A percentile compares a stretch with the other conserved stretches of the same genome.
Conservation (phyloP, 192 early-diverging fungal genomes). For the Martensiomyces pterosporus region DNA sequence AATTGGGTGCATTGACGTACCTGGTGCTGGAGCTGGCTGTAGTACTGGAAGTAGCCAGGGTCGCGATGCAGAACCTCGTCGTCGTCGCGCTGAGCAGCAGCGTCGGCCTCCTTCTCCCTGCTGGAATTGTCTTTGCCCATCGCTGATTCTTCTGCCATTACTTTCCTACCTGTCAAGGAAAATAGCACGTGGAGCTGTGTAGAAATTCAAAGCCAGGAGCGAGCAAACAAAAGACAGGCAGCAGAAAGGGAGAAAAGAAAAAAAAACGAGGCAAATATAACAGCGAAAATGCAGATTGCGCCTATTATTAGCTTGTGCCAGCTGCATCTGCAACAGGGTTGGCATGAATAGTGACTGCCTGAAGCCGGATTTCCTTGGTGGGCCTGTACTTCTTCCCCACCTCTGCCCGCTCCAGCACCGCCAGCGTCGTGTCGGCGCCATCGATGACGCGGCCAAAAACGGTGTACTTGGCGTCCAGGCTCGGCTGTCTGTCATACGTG, state of each 20-base stretch:
- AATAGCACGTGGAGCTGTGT: too few species aligned
- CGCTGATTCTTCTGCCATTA: conserved; percentile 2
- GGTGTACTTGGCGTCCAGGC: conserved; percentile 88
- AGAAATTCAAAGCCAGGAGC: background rate
- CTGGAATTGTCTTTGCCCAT: background rate
- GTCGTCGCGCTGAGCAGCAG: conserved; percentile 28
- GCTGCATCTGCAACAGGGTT: conserved; percentile 83
- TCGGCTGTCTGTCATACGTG: conserved; percentile 79
- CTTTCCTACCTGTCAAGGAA: conserved; percentile 2
- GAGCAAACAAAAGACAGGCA: background rate
- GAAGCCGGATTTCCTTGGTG: conserved; percentile 70
- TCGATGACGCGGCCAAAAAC: conserved; percentile 72
- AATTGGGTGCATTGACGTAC: conserved; percentile 12
- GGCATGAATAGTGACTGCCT: conserved; percentile 81
- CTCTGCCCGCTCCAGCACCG: conserved; percentile 80
- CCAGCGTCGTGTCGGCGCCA: conserved; percentile 75
- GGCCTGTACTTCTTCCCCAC: conserved; percentile 82
- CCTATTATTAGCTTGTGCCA: too few species aligned
- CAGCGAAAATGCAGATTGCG: conserved; percentile 7
- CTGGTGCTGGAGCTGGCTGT: conserved; percentile 50
- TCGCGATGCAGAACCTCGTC: conserved; percentile 44
- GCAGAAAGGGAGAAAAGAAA: background rate
- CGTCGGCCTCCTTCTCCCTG: conserved; percentile 3
- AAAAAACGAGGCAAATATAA: background rate
- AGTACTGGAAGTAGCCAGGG: conserved; percentile 49